These are phyloP conservation scores for Escovopsis sp. DNA, from an alignment of 2,329 filamentous ascomycete species.

Conservation along the genomic window DNA sequence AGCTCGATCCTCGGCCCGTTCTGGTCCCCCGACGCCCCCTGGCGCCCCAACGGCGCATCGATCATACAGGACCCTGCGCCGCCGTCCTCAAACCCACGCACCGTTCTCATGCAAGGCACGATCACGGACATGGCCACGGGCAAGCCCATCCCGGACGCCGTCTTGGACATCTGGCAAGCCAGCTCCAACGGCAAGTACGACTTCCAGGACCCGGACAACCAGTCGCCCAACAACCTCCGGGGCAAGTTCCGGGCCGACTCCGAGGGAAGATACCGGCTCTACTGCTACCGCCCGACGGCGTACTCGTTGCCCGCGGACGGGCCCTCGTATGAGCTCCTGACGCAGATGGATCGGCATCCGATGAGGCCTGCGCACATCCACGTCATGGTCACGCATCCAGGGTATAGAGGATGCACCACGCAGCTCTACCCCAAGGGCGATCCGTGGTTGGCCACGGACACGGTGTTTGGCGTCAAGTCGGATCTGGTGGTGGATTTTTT, in stretches of 20 bases:
- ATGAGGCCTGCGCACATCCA: slow-evolving; percentile 36
- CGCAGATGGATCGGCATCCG: slow-evolving; percentile 31
- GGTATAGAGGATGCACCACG: slow-evolving; percentile 57
- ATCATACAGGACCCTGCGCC: slow-evolving; percentile 49
- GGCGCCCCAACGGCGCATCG: slow-evolving; percentile 48
- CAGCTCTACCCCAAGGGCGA: slow-evolving; percentile 61
- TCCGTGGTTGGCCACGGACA: slow-evolving; percentile 39
- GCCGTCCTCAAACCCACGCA: slow-evolving; percentile 29
- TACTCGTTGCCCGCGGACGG: slow-evolving; percentile 56
- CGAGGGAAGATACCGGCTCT: slow-evolving; percentile 56
- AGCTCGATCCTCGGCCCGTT: slow-evolving; percentile 65
- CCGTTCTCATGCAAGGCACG: slow-evolving; percentile 53
- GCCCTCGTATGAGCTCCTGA: slow-evolving; percentile 25
- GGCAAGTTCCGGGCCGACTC: slow-evolving; percentile 60
- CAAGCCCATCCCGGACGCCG: slow-evolving; percentile 49
- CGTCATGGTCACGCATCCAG: slow-evolving; percentile 42
- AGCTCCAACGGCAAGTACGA: slow-evolving; percentile 63
- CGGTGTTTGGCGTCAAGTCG: slow-evolving; percentile 38
- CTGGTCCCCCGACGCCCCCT: slow-evolving; percentile 61
- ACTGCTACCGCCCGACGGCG: slow-evolving; percentile 59
- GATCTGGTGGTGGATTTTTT: slow-evolving; percentile 35
- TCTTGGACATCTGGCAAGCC: slow-evolving; percentile 68
- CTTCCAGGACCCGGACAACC: slow-evolving; percentile 57
- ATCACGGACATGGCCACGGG: slow-evolving; percentile 50
- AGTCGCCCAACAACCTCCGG: slow-evolving; percentile 57